Conservation (phyloP, 2,329 filamentous ascomycete genomes). For the Epichloe typhina region DNA sequence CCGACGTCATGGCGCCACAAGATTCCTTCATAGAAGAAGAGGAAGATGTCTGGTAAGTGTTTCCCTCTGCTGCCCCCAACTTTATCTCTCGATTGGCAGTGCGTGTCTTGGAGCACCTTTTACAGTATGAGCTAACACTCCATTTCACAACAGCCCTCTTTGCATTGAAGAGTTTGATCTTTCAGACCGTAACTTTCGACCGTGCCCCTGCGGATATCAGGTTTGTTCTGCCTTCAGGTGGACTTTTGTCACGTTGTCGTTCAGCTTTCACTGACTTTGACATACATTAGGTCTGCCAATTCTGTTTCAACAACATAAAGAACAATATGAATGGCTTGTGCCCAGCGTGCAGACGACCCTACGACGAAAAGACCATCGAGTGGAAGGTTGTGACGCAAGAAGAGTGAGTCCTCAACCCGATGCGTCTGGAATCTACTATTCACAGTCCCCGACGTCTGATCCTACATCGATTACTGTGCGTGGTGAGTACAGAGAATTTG, state of each 20-base stretch:
- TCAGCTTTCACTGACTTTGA: not conserved
- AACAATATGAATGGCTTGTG: constrained; percentile 95
- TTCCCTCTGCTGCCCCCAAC: constrained; percentile 4
- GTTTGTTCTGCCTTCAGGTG: constrained; percentile 32
- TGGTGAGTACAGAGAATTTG: not conserved
- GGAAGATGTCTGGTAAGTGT: constrained; percentile 52
- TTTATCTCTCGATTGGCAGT: constrained; percentile 5
- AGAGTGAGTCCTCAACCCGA: constrained; percentile 51
- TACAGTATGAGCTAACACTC: not conserved
- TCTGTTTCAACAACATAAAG: constrained; percentile 99
- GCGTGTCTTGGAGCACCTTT: not conserved
- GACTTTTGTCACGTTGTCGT: not conserved
- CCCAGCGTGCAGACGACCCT: constrained; percentile 89
- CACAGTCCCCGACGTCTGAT: not conserved
- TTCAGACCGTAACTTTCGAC: constrained; percentile 90
- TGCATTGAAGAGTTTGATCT: constrained; percentile 99
- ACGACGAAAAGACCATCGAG: constrained; percentile 93
- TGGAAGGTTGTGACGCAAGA: constrained; percentile 92
- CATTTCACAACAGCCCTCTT: constrained; percentile 54
- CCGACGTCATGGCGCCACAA: constrained; percentile 47
- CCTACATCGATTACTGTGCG: not conserved
- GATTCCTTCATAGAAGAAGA: constrained; percentile 61
- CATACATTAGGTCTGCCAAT: constrained; percentile 74
- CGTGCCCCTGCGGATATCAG: constrained; percentile 96
- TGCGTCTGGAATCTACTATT: not conserved